Evolutionary conservation across 164 flowering plant genomes (phyloP), one percentile per base, ranked within the genome.

Genomic region (Aristolochia contorta): DNA sequence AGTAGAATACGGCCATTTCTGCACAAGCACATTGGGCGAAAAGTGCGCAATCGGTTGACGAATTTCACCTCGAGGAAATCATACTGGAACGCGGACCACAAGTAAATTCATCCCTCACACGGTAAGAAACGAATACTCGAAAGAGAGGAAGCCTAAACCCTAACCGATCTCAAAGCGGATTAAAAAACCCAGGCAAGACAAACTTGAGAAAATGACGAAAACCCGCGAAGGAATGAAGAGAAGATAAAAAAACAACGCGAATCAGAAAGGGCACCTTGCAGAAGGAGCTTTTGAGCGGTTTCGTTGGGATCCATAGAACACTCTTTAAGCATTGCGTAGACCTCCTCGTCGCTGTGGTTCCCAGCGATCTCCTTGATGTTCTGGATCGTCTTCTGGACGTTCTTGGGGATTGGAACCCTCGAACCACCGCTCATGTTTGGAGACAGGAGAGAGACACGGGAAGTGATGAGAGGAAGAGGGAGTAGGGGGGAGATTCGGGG

Each of bases 261-360:
- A 51, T 37, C 56, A 32, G 64, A 56, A 4, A 56, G 43, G 43
- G 25, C 21, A 88, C 97, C 93, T 71, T 80, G 93, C 56, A 60
- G 49, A 60, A 87, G 79, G 43, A 91, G 97, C 74, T 76, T 81
- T 52, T 88, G 91, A 16, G 82, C 71, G 62, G 97, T 80, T 63
- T 90, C 97, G 62, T 90, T 84, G 71, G 97, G 97, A 81, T 90
- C 97, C 95, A 87, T 90, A 49, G 73, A 63, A 53, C 97, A 90
- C 55, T 90, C 95, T 58, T 72, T 80, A 55, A 90, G 92, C 93
- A 85, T 87, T 78, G 93, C 86, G 56, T 84, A 78, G 61, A 91
- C 80, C 73, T 90, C 97, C 32, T 90, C 96, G 5, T 90, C 93
- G 63, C 70, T 63, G 66, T 84, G 87, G 61, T 77, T 80, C 4